Base-by-base conservation (phyloP, 2,329 filamentous ascomycete genomes). In the Curvularia sp. region DNA sequence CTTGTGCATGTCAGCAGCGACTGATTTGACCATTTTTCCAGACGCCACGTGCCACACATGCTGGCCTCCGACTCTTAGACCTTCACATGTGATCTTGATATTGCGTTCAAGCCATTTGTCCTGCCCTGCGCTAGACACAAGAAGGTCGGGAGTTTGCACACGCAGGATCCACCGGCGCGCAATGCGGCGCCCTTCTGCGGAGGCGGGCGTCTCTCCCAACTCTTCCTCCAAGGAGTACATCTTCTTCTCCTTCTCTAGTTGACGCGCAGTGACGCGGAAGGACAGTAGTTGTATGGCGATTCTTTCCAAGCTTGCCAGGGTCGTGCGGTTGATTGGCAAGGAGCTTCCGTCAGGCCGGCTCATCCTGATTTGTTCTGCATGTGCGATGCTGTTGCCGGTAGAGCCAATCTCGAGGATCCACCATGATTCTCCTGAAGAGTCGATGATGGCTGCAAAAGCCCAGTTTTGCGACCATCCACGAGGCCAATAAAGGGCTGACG, bases 401-500 rank as follows among this genome's bases (percentile, higher is more conserved):
- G 64, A 42, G 15, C 61, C 62, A 49, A 77, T 56, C 55, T 77
- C 67, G 10, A 75, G 57, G 13, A 76, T 66, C 76, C 76, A 78
- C 77, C 77, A 79, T 39, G 67, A 72, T 48, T 74, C 70, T 8
- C 77, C 77, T 15, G 71, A 62, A 1, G 73, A 54, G 52, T 73
- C 73, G 20, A 78, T 66, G 2, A 76, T 58, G 46, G 90, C 84
- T 64, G 88, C 88, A 39, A 96, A 79, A 62, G 88, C 86, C 91
- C 92, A 97, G 52, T 85, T 81, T 13, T 84, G 73, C 9, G 83
- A 83, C 91, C 93, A 96, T n/a, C 86, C 87, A 57, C 81, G 81
- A 67, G 88, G 88, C 68, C 84, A 86, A 62, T 96, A 88, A 79
- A 93, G 90, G 15, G 85, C 81, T 57, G 88, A 86, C 59, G 88